Base-by-base conservation (phyloP, 345 rosid species). In the Microthlaspi erraticum region DNA sequence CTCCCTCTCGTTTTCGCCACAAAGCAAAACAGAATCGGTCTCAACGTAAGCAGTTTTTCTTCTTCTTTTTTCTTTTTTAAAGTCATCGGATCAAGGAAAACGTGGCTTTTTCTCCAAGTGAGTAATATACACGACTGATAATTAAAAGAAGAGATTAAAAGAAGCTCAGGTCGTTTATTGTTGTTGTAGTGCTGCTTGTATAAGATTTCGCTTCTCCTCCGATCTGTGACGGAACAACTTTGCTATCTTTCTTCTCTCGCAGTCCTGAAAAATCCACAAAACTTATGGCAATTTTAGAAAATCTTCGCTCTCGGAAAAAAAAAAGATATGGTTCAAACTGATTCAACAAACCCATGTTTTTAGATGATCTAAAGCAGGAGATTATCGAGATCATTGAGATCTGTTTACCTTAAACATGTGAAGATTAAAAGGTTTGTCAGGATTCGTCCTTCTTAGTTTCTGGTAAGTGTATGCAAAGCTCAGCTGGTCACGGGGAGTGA, bases 401-500 rank as follows among this genome's bases (percentile, higher is more conserved):
- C 32, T 39, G 56, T 62, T 59, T 76, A 88, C 99, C 96, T 91
- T 94, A 81, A 91, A 94, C 99, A 94, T 94, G 72, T 94, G 86
- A 19, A 94, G 87, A 75, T 87, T 83, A 78, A 91, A 94, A 8
- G 94, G 88, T 76, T 82, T 85, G 60, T 68, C 80, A 42, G 96
- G 89, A 79, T 94, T 94, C 85, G 78, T 82, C 76, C 87, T 82
- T 78, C 86, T 84, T 72, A 94, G 66, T 81, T 91, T 91, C 85
- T 89, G 86, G 80, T 91, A 89, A 10, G 98, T 83, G 66, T 84
- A 91, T 3, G 94, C 83, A 67, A 91, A 94, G 81, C 99, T 94
- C 56, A 94, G 92, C 80, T 94, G 99, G 79, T 94, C 99, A 48
- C 99, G 90, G 41, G 97, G 86, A 75, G 99, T 94, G 72, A 94